A percentile compares a stretch with the other conserved stretches of the same genome.
These are phyloP conservation scores for Haplosporangium gracile DNA, from an alignment of 192 early-diverging fungal genomes.

Conservation along the genomic window DNA sequence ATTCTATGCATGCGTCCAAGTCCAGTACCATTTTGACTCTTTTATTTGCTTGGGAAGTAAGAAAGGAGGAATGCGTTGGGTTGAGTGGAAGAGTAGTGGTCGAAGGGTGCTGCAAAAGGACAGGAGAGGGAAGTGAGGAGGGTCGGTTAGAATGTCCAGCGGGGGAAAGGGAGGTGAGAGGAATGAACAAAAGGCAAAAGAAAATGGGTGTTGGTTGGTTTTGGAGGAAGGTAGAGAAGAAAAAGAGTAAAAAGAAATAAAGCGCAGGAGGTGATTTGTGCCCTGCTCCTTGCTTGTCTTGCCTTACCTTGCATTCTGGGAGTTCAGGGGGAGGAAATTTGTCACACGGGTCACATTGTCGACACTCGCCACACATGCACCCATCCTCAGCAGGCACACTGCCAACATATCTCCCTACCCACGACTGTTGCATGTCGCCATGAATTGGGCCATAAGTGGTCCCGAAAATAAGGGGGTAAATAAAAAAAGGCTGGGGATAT, in stretches of 20 bases:
- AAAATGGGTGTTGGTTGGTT: neutral
- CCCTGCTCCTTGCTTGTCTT: neutral
- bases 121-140: neutral
- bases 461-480: neutral
- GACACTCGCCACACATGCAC: too few species aligned
- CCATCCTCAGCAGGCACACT: too few species aligned
- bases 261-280: neutral
- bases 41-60: neutral
- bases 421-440: neutral
- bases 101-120: neutral
- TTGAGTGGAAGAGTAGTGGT: neutral
- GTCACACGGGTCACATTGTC: conserved; percentile 3
- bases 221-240: neutral
- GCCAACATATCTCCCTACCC: neutral
- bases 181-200: neutral
- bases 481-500: neutral
- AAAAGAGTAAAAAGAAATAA: neutral
- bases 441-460: neutral
- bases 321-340: neutral
- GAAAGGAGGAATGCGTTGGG: neutral
- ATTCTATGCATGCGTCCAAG: conserved; percentile 85
- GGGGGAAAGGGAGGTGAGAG: neutral
- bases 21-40: conserved; percentile 71
- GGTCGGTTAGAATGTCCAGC: neutral
- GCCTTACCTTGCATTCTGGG: neutral